Evolutionary conservation across 176 grass and related monocot genomes (phyloP).

Genomic region (Saccharum officinarum): DNA sequence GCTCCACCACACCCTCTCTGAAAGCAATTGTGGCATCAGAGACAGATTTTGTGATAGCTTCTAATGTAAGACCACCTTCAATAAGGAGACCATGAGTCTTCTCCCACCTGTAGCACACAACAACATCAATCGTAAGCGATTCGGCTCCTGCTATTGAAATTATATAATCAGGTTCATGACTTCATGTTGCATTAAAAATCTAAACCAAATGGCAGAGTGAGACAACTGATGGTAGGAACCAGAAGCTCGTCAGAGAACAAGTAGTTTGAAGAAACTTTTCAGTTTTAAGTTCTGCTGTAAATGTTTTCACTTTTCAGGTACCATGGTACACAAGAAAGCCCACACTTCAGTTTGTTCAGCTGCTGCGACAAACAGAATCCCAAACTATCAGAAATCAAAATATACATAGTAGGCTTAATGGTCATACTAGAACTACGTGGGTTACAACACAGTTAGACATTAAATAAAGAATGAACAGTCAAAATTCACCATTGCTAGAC

Average conservation of each 20-base stretch:
- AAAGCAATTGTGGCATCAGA: conserved; percentile 81
- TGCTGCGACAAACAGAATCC: background rate
- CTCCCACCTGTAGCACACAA: conserved; percentile 70
- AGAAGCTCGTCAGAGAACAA: background rate
- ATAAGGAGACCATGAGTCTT: conserved; percentile 87
- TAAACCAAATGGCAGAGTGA: background rate
- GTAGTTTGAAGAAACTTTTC: background rate
- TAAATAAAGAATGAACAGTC: conserved; percentile 9
- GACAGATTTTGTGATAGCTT: conserved; percentile 84
- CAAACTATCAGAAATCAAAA: background rate
- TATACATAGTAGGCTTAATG: conserved; percentile 12
- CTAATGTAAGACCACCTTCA: conserved; percentile 80
- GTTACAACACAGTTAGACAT: background rate
- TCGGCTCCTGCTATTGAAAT: background rate
- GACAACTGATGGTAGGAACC: background rate
- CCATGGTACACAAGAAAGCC: background rate
- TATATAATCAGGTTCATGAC: conserved; percentile 23
- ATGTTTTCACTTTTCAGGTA: conserved; percentile 2
- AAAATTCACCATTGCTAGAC: conserved; percentile 9
- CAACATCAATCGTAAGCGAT: background rate
- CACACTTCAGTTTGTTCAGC: background rate
- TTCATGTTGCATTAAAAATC: conserved; percentile 8
- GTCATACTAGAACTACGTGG: conserved; percentile 1
- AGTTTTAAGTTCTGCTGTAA: background rate
- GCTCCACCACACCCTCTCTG: conserved; percentile 78